Percentiles rank a stretch among this genome's conserved stretches.
phyloP scores from a whole-genome alignment of 495 filamentous ascomycete genomes.

The Glutinoglossum americanum region DNA sequence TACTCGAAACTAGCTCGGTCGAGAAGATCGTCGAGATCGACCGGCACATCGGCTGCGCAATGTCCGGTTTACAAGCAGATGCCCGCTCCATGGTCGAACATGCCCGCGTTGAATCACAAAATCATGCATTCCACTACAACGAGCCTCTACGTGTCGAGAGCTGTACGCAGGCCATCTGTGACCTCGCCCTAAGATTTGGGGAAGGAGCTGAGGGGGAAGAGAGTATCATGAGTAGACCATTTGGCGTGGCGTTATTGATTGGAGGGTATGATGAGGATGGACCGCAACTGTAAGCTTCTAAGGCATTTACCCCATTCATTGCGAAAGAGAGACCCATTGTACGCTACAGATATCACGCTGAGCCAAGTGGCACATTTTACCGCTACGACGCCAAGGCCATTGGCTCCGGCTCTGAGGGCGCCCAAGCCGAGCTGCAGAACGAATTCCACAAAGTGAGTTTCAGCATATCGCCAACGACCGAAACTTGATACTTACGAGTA shows the following conservation, averaged over 20 bases:
- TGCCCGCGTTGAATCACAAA: slow-evolving; percentile 90
- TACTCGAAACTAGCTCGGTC: slow-evolving; percentile 89
- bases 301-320: neutral
- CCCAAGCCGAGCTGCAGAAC: slow-evolving; percentile 92
- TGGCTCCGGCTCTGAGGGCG: slow-evolving; percentile 86
- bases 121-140: slow-evolving; percentile 91
- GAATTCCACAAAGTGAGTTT: slow-evolving; percentile 61
- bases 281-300: slow-evolving; percentile 49
- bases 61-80: slow-evolving; percentile 93
- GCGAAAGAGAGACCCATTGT: neutral
- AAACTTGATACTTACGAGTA: slow-evolving; percentile 6
- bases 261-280: slow-evolving; percentile 95
- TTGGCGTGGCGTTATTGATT: slow-evolving; percentile 90
- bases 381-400: slow-evolving; percentile 98
- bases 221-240: slow-evolving; percentile 91
- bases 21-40: slow-evolving; percentile 99
- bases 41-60: slow-evolving; percentile 93
- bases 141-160: slow-evolving; percentile 86
- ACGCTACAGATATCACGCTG: slow-evolving; percentile 61
- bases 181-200: slow-evolving; percentile 86
- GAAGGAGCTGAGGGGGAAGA: slow-evolving; percentile 96
- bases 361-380: slow-evolving; percentile 95
- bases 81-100: slow-evolving; percentile 93
- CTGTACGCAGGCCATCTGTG: slow-evolving; percentile 96
- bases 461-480: neutral